phyloP scores from a whole-genome alignment of 2,329 filamentous ascomycete genomes.

The Colletotrichum abscissum region DNA sequence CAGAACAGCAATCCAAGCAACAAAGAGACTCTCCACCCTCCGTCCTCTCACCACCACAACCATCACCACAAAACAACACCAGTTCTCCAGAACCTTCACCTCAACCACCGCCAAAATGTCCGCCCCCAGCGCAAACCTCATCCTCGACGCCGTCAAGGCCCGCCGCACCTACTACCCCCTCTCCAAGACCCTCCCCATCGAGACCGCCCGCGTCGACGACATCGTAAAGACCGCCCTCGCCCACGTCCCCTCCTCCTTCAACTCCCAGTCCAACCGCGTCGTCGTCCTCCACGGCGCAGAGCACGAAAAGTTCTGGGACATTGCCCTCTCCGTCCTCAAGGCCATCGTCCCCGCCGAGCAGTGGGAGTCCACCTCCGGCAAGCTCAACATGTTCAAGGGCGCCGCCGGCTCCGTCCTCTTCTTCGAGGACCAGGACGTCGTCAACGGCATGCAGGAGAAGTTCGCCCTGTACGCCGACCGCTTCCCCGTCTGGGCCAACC shows the following conservation, averaged over 20 bases:
- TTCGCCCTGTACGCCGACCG: conserved; percentile 81
- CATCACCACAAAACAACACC: neutral
- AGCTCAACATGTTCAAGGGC: conserved; percentile 69
- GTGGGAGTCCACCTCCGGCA: conserved; percentile 64
- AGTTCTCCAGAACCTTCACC: conserved; percentile 6
- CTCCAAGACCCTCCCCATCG: conserved; percentile 70
- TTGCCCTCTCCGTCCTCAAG: conserved; percentile 73
- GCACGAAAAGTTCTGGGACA: conserved; percentile 90
- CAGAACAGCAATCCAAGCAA: conserved; percentile 21
- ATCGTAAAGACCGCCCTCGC: conserved; percentile 73
- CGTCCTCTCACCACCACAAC: neutral
- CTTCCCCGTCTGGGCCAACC: conserved; percentile 81
- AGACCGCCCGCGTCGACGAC: conserved; percentile 69
- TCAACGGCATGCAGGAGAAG: conserved; percentile 74
- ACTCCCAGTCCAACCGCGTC: conserved; percentile 84
- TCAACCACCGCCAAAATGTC: conserved; percentile 32
- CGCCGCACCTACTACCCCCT: conserved; percentile 79
- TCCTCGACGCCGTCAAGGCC: conserved; percentile 73
- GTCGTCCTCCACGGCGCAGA: conserved; percentile 84
- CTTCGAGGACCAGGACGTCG: conserved; percentile 80
- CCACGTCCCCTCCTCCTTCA: conserved; percentile 85
- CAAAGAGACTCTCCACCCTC: conserved; percentile 20
- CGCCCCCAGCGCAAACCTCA: conserved; percentile 54
- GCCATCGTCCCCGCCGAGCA: conserved; percentile 73
- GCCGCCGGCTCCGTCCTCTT: conserved; percentile 88